phyloP scores from a whole-genome alignment of 208 protist genomes.

The Crithidia thermophila region DNA sequence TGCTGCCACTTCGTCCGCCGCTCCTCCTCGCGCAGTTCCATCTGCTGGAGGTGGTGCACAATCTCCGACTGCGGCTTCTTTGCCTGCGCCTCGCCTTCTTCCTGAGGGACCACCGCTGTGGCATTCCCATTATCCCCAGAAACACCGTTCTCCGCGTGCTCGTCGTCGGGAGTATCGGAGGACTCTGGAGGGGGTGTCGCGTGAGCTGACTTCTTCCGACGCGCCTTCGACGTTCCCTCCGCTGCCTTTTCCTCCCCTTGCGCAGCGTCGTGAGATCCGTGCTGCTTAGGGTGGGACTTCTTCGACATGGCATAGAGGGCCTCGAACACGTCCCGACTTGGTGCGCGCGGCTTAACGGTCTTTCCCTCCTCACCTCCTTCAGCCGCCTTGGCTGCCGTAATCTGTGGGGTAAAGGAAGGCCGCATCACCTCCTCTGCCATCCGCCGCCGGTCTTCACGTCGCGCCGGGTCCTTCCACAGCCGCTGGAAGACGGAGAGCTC shows the following conservation, averaged over 20 bases:
- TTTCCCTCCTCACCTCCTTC: background rate
- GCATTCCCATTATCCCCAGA: background rate
- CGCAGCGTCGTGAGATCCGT: background rate
- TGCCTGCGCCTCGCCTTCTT: background rate
- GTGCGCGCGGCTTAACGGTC: background rate
- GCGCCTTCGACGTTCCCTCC: too few species aligned
- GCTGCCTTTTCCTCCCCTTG: background rate
- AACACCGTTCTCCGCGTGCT: too few species aligned
- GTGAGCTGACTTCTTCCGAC: background rate
- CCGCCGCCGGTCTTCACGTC: slow-evolving; percentile 25
- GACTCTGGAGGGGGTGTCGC: background rate
- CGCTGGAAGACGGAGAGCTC: slow-evolving; percentile 30
- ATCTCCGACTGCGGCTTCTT: slow-evolving; percentile 29
- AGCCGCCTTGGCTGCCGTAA: background rate
- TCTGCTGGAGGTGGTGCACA: slow-evolving; percentile 19
- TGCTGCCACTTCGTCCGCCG: slow-evolving; percentile 21
- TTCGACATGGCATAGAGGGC: slow-evolving; percentile 7
- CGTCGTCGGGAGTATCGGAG: background rate
- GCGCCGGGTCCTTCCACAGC: slow-evolving; percentile 5
- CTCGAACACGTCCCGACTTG: slow-evolving; percentile 14
- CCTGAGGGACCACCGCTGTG: background rate
- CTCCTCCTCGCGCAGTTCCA: slow-evolving; percentile 36
- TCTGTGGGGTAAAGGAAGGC: slow-evolving; percentile 37
- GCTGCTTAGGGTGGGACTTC: background rate
- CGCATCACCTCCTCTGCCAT: slow-evolving; percentile 18